These are phyloP conservation scores for Staphylotrichum longicolle DNA, from an alignment of 495 filamentous ascomycete genomes.

Conservation along the genomic window DNA sequence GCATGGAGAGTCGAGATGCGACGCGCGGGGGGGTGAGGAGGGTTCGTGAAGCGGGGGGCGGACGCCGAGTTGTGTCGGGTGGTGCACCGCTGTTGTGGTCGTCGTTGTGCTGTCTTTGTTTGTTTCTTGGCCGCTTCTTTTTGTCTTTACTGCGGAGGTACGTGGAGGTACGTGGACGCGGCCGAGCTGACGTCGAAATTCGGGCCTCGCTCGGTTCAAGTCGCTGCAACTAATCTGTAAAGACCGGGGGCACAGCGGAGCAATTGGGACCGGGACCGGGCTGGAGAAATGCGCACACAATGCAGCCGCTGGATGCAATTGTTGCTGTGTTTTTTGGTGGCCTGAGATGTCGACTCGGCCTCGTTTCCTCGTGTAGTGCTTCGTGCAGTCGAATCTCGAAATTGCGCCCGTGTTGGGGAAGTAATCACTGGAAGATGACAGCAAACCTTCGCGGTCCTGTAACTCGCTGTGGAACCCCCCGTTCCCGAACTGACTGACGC, in stretches of 20 bases:
- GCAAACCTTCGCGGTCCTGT: constrained; percentile 6
- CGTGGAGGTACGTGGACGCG: too few relatives aligned
- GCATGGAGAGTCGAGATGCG: constrained; percentile 26
- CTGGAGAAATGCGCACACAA: neutral
- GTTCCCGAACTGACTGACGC: constrained; percentile 13
- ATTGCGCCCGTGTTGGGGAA: neutral
- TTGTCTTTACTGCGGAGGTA: neutral
- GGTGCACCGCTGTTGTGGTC: neutral
- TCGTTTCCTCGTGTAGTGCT: neutral
- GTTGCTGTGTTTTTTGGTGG: too few relatives aligned
- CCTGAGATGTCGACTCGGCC: too few relatives aligned
- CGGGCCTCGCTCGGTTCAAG: neutral
- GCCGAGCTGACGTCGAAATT: neutral
- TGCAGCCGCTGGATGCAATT: too few relatives aligned
- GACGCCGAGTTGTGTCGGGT: neutral
- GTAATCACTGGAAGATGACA: constrained; percentile 20
- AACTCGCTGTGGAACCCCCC: constrained; percentile 18
- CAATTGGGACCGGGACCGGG: neutral
- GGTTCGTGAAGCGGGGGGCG: neutral
- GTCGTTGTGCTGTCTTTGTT: constrained; percentile 4
- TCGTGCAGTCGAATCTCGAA: neutral
- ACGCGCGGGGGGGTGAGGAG: neutral
- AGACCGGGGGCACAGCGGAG: too few relatives aligned
- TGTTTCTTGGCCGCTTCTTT: too few relatives aligned
- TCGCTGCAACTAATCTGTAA: too few relatives aligned